A percentile compares a stretch with the other conserved stretches of the same genome.
Conservation (phyloP, 345 rosid species). For the Linum lewisii region DNA sequence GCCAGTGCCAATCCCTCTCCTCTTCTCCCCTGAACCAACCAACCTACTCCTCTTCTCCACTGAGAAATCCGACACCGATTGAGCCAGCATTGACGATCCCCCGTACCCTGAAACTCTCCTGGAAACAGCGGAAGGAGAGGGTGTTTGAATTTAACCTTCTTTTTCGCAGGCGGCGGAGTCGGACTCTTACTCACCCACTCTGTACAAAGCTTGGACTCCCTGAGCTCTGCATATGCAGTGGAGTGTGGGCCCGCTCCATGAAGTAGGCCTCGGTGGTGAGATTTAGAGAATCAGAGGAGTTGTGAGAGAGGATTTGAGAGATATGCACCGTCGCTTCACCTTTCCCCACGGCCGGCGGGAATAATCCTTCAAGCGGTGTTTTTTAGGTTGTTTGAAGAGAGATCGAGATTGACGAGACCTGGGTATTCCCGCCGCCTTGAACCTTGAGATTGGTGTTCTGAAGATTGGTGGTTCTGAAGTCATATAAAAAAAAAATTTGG, state of each 20-base stretch:
- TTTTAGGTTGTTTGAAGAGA: too few relatives aligned
- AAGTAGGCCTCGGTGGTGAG: slow-evolving; percentile 34
- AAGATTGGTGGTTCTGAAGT: too few relatives aligned
- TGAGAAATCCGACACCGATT: slow-evolving; percentile 78
- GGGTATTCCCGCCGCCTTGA: too few relatives aligned
- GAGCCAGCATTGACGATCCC: slow-evolving; percentile 26
- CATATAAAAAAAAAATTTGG: too few relatives aligned
- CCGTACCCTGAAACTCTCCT: slow-evolving; percentile 4
- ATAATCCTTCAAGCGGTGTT: too few relatives aligned
- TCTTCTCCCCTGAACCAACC: slow-evolving; percentile 55
- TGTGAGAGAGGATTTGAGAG: slow-evolving; percentile 58
- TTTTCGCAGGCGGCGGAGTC: slow-evolving; percentile 28
- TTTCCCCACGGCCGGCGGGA: too few relatives aligned
- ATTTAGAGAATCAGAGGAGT: too few relatives aligned
- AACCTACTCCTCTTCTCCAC: slow-evolving; percentile 73
- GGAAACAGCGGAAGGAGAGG: background rate
- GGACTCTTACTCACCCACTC: slow-evolving; percentile 17
- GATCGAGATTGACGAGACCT: too few relatives aligned
- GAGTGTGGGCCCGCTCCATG: slow-evolving; percentile 79
- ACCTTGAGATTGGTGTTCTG: too few relatives aligned
- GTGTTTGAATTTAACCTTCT: slow-evolving; percentile 60
- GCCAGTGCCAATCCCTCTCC: background rate
- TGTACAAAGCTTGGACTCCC: slow-evolving; percentile 57
- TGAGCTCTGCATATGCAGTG: slow-evolving; percentile 50
- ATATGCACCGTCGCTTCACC: too few relatives aligned